phyloP scores from a whole-genome alignment of 1,139 yeast species.

The Candida tetrigidarum region DNA sequence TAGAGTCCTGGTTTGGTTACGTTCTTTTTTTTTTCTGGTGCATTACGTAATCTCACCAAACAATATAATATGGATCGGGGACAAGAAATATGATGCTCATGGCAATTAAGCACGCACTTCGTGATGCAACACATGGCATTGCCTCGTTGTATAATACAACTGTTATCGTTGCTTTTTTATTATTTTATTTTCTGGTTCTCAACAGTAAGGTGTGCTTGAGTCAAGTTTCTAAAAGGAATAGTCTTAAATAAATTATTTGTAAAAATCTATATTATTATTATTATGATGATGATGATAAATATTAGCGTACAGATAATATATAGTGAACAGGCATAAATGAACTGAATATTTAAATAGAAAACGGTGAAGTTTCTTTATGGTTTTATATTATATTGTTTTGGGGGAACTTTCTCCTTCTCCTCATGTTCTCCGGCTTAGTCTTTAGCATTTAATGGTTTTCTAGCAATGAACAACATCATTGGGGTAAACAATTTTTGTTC shows the following conservation, averaged over 20 bases:
- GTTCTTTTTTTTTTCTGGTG: background rate
- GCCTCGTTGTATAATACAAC: too few relatives aligned
- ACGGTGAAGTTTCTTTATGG: too few relatives aligned
- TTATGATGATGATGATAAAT: too few relatives aligned
- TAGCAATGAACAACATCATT: slow-evolving; percentile 90
- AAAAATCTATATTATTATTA: slow-evolving; percentile 3
- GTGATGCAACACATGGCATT: background rate
- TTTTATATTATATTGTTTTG: too few relatives aligned
- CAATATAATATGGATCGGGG: too few relatives aligned
- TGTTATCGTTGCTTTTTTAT: too few relatives aligned
- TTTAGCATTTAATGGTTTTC: slow-evolving; percentile 58
- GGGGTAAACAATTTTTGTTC: slow-evolving; percentile 88
- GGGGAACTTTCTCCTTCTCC: too few relatives aligned
- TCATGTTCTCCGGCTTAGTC: too few relatives aligned
- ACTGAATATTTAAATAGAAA: background rate
- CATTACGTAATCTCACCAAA: background rate
- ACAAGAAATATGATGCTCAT: background rate
- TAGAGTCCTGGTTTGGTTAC: too few relatives aligned
- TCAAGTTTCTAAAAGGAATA: background rate
- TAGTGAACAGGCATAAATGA: slow-evolving; percentile 2
- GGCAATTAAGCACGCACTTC: background rate
- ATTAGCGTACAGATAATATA: background rate
- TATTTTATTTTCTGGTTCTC: too few relatives aligned
- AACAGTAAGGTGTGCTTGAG: too few relatives aligned
- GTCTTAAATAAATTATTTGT: too few relatives aligned